Base-by-base conservation (phyloP, 805 yeast species). In the Starmerella vitae region DNA sequence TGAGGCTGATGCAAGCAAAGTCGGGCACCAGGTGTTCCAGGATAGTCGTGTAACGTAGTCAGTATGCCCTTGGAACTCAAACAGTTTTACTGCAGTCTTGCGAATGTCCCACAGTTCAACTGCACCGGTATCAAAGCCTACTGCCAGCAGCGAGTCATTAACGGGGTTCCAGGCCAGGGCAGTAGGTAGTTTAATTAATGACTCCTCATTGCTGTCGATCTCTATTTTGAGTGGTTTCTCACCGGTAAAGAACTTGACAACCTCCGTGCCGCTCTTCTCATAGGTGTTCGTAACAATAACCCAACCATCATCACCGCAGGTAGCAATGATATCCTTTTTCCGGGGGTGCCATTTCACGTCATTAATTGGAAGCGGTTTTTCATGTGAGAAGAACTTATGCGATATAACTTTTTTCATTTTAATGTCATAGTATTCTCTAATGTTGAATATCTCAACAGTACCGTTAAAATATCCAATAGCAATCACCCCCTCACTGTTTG, bases 71-170 rank as follows among this genome's bases (percentile, higher is more conserved):
- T 18, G 63, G 60, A 15, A 21, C 29, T 31, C 30, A n/a, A 26
- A 34, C 21, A 28, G 14, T 10, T n/a, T 12, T 21, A 18, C 31
- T 7, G 34, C 26, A 64, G 3, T 43, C 32, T 34, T 29, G 51
- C 95, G 65, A 2, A 78, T 47, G 55, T 86, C 97, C 75, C 81
- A 76, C 5, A 79, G 46, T 29, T 61, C 60, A 4, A 82, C 53
- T 0, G 19, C 33, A 2, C 93, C 94, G 7, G 53, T 48, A 4
- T 70, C 64, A 43, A 76, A 76, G 9, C 86, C 95, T 0, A 82
- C 64, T 1, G 79, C 80, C n/a, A 80, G 47, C 20, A 74, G 62
- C 43, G 67, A 66, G 39, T 66, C 65, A 47, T 78, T 72, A 1
- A 58, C 57, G 0, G 72, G 74, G 53, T 76, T 80, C 50, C 79